phyloP scores from a whole-genome alignment of 306 rosid species.

The Medicago arabica region DNA sequence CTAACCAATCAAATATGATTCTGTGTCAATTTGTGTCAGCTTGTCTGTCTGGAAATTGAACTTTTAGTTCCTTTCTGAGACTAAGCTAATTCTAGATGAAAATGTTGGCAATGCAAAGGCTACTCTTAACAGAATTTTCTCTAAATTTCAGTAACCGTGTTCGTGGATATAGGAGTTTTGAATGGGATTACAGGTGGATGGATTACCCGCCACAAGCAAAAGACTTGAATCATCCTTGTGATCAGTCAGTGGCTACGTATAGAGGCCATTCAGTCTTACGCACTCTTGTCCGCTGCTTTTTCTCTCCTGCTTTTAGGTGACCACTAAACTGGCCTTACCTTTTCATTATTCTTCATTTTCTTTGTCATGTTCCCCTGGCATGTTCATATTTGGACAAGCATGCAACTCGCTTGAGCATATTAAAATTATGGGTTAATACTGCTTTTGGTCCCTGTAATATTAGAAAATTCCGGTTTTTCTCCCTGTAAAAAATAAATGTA shows the following conservation, averaged over 20 bases:
- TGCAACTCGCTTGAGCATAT: too few relatives aligned
- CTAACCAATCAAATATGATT: background rate
- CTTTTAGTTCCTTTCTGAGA: slow-evolving; percentile 29
- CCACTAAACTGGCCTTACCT: background rate
- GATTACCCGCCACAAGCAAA: slow-evolving; percentile 80
- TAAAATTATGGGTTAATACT: too few relatives aligned
- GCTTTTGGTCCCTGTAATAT: too few relatives aligned
- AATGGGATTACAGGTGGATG: slow-evolving; percentile 98
- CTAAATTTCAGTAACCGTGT: slow-evolving; percentile 58
- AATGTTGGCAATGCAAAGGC: slow-evolving; percentile 26
- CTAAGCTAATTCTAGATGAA: slow-evolving; percentile 37
- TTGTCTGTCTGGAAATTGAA: slow-evolving; percentile 7
- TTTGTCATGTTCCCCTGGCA: too few relatives aligned
- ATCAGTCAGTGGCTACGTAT: slow-evolving; percentile 84
- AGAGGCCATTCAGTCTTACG: slow-evolving; percentile 90
- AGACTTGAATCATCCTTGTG: slow-evolving; percentile 69
- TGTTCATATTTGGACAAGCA: too few relatives aligned
- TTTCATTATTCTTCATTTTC: too few relatives aligned
- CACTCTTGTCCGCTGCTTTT: slow-evolving; percentile 93
- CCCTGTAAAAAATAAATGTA: too few relatives aligned
- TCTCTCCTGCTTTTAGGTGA: slow-evolving; percentile 91
- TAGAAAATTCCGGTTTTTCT: too few relatives aligned
- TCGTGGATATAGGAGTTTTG: slow-evolving; percentile 56
- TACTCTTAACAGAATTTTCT: slow-evolving; percentile 16
- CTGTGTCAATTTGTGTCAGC: slow-evolving; percentile 15